Evolutionary conservation across 257 asterid genomes (phyloP).

Genomic region (Solanum arcanum): DNA sequence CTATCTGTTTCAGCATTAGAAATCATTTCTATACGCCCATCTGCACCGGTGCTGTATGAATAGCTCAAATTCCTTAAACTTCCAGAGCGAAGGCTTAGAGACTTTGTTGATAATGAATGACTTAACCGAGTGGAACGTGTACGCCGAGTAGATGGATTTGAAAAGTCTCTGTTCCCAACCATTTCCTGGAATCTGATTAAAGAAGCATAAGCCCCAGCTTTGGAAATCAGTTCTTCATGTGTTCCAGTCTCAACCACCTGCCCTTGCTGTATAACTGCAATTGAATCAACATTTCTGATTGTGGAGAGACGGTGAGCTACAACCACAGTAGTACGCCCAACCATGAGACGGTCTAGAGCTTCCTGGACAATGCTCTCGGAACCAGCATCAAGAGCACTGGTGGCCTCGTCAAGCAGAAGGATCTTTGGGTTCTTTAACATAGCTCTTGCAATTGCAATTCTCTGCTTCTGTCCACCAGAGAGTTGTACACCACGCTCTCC

Average conservation of each 20-base stretch:
- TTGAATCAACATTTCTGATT: conserved; percentile 77
- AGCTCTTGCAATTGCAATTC: conserved; percentile 90
- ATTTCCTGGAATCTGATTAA: conserved; percentile 84
- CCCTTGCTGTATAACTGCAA: conserved; percentile 91
- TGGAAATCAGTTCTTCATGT: conserved; percentile 78
- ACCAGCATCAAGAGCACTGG: conserved; percentile 89
- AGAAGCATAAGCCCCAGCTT: conserved; percentile 83
- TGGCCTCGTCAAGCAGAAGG: conserved; percentile 89
- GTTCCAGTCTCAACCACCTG: conserved; percentile 92
- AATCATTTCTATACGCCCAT: conserved; percentile 95
- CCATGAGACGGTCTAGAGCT: conserved; percentile 86
- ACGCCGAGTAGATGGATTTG: conserved; percentile 83
- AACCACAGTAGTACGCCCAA: conserved; percentile 85
- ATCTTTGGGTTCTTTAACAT: conserved; percentile 85
- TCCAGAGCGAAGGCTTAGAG: conserved; percentile 95
- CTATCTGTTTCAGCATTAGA: conserved; percentile 86
- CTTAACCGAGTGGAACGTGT: conserved; percentile 84
- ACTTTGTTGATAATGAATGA: conserved; percentile 81
- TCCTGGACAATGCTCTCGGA: conserved; percentile 91
- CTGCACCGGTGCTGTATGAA: conserved; percentile 93
- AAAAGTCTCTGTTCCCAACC: conserved; percentile 71
- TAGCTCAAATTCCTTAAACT: conserved; percentile 83
- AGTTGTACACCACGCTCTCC: conserved; percentile 99
- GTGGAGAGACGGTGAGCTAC: conserved; percentile 96
- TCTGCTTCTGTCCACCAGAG: conserved; percentile 95